Evolutionary conservation across 768 basidiomycete genomes (phyloP).

Genomic region (Lactifluus volemus): DNA sequence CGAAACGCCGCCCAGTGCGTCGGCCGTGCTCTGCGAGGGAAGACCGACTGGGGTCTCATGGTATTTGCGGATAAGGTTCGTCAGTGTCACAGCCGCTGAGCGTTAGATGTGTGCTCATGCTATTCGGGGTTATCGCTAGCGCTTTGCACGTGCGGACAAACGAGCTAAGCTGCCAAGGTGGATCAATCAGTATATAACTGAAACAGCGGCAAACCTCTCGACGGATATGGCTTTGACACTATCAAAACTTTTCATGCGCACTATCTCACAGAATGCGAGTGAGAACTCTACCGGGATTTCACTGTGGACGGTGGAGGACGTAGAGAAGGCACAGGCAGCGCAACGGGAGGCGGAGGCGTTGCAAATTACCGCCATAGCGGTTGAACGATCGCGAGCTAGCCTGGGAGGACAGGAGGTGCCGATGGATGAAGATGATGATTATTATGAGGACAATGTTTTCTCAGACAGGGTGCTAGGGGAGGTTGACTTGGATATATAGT

Average conservation of each 20-base stretch:
- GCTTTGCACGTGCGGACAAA: constrained; percentile 88
- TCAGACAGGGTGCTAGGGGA: constrained; percentile 47
- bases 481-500: constrained; percentile 34
- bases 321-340: constrained; percentile 77
- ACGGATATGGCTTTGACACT: constrained; percentile 96
- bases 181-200: constrained; percentile 99
- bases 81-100: constrained; percentile 3
- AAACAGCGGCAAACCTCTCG: constrained; percentile 92
- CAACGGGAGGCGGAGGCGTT: constrained; percentile 58
- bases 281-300: constrained; percentile 94
- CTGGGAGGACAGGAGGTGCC: constrained; percentile 27
- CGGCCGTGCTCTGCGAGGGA: constrained; percentile 92
- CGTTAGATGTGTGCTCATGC: constrained; percentile 2
- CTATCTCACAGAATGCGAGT: constrained; percentile 97
- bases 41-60: constrained; percentile 99
- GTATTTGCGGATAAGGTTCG: constrained; percentile 95
- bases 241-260: constrained; percentile 93
- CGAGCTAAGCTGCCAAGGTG: constrained; percentile 93
- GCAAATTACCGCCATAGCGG: constrained; percentile 32
- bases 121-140: constrained; percentile 34
- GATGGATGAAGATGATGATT: constrained; percentile 24
- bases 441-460: constrained; percentile 50
- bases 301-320: constrained; percentile 90
- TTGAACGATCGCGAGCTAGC: constrained; percentile 20
- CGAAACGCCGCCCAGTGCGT: constrained; percentile 99